Base-by-base conservation (phyloP, 345 rosid genomes). In the Salix purpurea region DNA sequence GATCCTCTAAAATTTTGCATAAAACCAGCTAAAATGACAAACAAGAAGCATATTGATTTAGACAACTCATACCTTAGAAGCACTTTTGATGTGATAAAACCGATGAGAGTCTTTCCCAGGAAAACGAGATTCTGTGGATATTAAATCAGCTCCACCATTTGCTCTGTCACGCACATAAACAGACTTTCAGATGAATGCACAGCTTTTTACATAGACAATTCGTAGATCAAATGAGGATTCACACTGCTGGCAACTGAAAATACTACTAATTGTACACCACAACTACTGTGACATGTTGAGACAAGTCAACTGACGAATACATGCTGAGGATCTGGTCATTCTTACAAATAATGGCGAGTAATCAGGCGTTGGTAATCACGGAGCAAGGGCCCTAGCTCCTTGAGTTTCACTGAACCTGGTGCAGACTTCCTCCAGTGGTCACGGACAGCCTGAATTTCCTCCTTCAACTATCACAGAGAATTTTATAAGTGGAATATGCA, bases 341-440 rank as follows among this genome's bases (percentile, higher is more conserved):
- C 99, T 92, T 88, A 96, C 99, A 76, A 36, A 76, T 82, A 76
- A 72, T 76, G 83, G 58, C 81, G 84, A 34, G 89, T 67, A 74
- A 93, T 77, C 73, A 96, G 78, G 61, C 94, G 89, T 70, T 92
- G 98, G 81, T 96, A 93, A 83, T 96, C 99, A 76, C 90, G 92
- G 75, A 93, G 90, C 82, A 96, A 87, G 52, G 97, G 92, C 69
- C 90, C 89, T 66, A 96, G 89, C 85, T 96, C 97, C 84, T 89
- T 89, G 19, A 93, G 79, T 73, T 80, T 86, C 78, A 92, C 78
- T 75, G 90, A 86, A 74, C 68, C 77, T 4, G 93, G 89, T 9
- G 85, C 74, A 80, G 89, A 76, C 71, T 80, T 86, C 84, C 81
- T 88, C 99, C 99, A 96, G 74, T 90, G 94, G 62, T 90, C 88